Evolutionary conservation across 768 basidiomycete genomes (phyloP), one percentile per base, ranked within the genome.

Genomic region (Boletus sp.): DNA sequence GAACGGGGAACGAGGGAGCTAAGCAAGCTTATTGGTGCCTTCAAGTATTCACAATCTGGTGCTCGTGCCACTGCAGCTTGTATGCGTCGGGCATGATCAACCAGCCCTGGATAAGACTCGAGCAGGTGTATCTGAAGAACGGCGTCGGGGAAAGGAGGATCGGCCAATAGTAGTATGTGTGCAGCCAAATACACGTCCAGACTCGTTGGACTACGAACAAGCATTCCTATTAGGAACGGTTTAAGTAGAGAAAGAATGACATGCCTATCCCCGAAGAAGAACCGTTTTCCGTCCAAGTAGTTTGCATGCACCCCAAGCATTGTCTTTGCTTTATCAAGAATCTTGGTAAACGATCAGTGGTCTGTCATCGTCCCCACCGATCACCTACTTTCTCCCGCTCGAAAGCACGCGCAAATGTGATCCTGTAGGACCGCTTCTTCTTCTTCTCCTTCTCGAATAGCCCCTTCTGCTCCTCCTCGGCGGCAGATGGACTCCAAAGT

Each of bases 111-210:
- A 66, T 85, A 90, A 4, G 80, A 78, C 7, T 81, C 79, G 2
- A 64, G 65, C 9, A 91, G 67, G 4, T 88, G 77, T 58, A 77
- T 75, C 64, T 80, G 77, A 8, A 92, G 59, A 15, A 84, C 67
- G 3, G 82, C 71, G 60, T 90, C 84, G 1, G 87, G 84, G 54
- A 85, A 86, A 37, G 83, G 80, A 6, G 85, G 80, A 45, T 79
- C 71, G 4, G 78, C 58, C 4, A 92, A 72, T 33, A 90, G 75
- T 33, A 90, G 77, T 29, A 87, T 74, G 59, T 90, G 87, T 7
- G 89, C 81, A 17, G 90, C 87, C 18, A 92, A 72, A 37, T 83
- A 67, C 24, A 87, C 67, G 58, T 93, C 91, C 17, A 91, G 69
- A 5, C 80, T 78, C 1, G 86, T 83, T 12, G 80, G 79, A 46